Percentiles rank a stretch among this genome's conserved stretches.
Evolutionary conservation across 2,329 filamentous ascomycete species (phyloP).

Genomic region (Exophiala sp.): DNA sequence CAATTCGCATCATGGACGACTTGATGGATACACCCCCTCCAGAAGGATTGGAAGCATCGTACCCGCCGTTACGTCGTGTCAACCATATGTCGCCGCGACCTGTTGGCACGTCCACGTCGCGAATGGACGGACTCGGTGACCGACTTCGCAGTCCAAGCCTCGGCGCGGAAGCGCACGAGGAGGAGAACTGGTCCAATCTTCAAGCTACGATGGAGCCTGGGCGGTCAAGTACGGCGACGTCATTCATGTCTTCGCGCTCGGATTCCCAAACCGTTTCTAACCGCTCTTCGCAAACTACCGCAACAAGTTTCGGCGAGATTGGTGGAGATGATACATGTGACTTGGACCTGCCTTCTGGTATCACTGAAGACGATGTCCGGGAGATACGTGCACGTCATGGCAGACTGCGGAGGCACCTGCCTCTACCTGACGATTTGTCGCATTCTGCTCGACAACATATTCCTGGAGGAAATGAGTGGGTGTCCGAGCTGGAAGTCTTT

Average conservation of each 20-base stretch:
- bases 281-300: conserved; percentile 33
- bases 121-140: conserved; percentile 74
- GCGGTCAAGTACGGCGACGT: conserved; percentile 75
- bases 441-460: conserved; percentile 4
- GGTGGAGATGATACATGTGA: conserved; percentile 26
- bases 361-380: conserved; percentile 27
- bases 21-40: conserved; percentile 19
- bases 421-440: neutral
- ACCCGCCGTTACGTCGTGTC: conserved; percentile 32
- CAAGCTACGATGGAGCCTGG: conserved; percentile 77
- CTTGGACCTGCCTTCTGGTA: conserved; percentile 26
- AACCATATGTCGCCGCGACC: conserved; percentile 31
- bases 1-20: conserved; percentile 10
- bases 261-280: conserved; percentile 37
- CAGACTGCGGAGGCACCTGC: conserved; percentile 4
- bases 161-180: conserved; percentile 33
- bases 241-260: conserved; percentile 67
- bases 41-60: conserved; percentile 17
- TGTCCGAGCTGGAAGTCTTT: conserved; percentile 58
- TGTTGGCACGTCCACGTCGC: conserved; percentile 20
- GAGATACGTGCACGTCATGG: conserved; percentile 26
- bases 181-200: conserved; percentile 73
- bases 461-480: conserved; percentile 7
- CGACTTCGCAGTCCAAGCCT: conserved; percentile 78
- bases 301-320: conserved; percentile 29